Conservation (phyloP, 2,329 filamentous ascomycete genomes). For the Ilyonectria destructans region DNA sequence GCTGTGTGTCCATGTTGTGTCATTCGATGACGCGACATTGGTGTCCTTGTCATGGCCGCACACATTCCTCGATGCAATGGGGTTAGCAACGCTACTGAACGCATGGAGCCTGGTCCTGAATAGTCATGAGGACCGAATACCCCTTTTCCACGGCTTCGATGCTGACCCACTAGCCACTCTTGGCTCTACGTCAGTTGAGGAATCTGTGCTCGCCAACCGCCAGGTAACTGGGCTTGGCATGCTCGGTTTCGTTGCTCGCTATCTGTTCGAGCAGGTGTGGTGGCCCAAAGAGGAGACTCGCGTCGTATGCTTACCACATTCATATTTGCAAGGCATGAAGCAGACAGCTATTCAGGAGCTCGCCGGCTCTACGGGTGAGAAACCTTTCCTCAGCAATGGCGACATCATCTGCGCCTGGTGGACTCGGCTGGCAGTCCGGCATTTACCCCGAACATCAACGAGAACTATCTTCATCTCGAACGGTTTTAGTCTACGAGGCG, state of each 20-base stretch:
- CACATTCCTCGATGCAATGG: slow-evolving; percentile 64
- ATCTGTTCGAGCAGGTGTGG: neutral
- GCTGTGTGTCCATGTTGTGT: slow-evolving; percentile 63
- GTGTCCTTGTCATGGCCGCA: slow-evolving; percentile 64
- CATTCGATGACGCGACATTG: slow-evolving; percentile 66
- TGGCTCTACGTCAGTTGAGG: neutral
- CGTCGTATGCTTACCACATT: neutral
- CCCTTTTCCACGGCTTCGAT: slow-evolving; percentile 14
- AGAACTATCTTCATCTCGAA: neutral
- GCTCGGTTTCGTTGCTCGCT: neutral
- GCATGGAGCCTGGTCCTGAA: slow-evolving; percentile 64
- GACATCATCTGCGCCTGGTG: neutral
- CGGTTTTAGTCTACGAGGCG: neutral
- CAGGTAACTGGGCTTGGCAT: neutral
- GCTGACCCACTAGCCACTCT: neutral
- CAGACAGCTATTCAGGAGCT: neutral
- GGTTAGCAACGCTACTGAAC: slow-evolving; percentile 58
- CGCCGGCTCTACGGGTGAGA: accelerated
- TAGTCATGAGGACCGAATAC: slow-evolving; percentile 60
- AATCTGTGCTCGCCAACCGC: neutral
- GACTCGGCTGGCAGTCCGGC: neutral
- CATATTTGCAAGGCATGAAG: neutral
- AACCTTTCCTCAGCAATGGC: neutral
- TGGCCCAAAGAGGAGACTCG: too few species aligned
- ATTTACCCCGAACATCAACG: neutral